A percentile compares a stretch with the other conserved stretches of the same genome.
Conservation (phyloP, 108 stramenopile genomes). For the Cyclotella sp. region DNA sequence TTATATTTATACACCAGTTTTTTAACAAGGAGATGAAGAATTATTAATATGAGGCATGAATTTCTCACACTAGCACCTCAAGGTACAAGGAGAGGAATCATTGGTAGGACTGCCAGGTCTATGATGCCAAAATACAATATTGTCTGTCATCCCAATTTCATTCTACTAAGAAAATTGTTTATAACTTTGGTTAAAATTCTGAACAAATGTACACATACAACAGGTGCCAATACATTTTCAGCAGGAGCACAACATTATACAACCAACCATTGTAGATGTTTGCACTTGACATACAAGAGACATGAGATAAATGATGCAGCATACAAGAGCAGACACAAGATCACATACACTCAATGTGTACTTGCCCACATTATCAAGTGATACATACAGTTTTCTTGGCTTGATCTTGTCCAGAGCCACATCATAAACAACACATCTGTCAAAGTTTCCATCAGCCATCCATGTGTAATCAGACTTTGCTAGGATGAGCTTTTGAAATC, state of each 20-base stretch:
- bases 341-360: background rate
- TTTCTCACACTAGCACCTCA: no score
- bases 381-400: conserved; percentile 34
- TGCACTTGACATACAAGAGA: conserved; percentile 36
- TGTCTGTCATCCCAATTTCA: no score
- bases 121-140: no score
- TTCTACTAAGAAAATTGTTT: no score
- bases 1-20: conserved; percentile 23
- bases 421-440: conserved; percentile 55
- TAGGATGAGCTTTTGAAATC: conserved; percentile 49
- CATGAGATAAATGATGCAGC: background rate
- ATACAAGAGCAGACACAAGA: background rate
- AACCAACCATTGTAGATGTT: no score
- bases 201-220: no score
- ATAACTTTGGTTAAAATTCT: no score
- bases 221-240: no score
- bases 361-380: background rate
- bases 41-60: no score
- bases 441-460: conserved; percentile 39
- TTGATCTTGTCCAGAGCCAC: conserved; percentile 28
- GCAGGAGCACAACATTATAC: conserved; percentile 34
- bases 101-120: no score
- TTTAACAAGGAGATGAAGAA: conserved; percentile 23
- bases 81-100: no score
- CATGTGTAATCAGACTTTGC: conserved; percentile 48